A percentile compares a stretch with the other conserved stretches of the same genome.
These are phyloP conservation scores for Tinospora cordifolia DNA, from an alignment of 164 flowering plant species.

Conservation along the genomic window DNA sequence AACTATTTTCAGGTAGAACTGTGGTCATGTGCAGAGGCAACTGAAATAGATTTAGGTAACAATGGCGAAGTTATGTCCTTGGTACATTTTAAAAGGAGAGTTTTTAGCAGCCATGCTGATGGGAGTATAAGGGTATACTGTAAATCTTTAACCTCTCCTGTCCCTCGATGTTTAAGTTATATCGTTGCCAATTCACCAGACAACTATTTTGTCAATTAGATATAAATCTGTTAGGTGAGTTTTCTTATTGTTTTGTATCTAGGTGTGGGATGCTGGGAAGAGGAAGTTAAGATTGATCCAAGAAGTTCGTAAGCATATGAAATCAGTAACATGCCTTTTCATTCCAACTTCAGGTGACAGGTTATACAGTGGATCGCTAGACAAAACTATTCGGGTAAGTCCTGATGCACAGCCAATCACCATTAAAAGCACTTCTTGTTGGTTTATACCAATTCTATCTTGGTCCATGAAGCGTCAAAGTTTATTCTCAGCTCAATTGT, in stretches of 20 bases:
- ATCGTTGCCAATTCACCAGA: neutral
- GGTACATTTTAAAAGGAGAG: slow-evolving; percentile 38
- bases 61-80: slow-evolving; percentile 56
- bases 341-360: slow-evolving; percentile 47
- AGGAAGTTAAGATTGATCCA: slow-evolving; percentile 43
- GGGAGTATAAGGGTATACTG: slow-evolving; percentile 59
- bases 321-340: slow-evolving; percentile 57
- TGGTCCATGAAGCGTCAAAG: too few relatives aligned
- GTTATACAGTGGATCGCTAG: slow-evolving; percentile 69
- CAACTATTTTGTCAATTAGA: neutral
- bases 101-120: slow-evolving; percentile 67
- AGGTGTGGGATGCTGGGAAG: slow-evolving; percentile 65
- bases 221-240: too few relatives aligned
- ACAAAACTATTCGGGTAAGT: slow-evolving; percentile 68
- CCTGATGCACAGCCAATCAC: too few relatives aligned
- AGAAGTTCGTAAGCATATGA: slow-evolving; percentile 56
- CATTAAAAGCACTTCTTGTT: too few relatives aligned
- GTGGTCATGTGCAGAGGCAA: slow-evolving; percentile 50
- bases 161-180: neutral
- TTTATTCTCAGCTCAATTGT: too few relatives aligned
- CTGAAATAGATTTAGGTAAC: slow-evolving; percentile 38
- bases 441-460: too few relatives aligned
- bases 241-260: neutral
- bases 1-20: slow-evolving; percentile 43
- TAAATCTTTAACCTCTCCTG: neutral